Base-by-base conservation (phyloP, 176 grass and related monocot species). In the Musa beccarii region DNA sequence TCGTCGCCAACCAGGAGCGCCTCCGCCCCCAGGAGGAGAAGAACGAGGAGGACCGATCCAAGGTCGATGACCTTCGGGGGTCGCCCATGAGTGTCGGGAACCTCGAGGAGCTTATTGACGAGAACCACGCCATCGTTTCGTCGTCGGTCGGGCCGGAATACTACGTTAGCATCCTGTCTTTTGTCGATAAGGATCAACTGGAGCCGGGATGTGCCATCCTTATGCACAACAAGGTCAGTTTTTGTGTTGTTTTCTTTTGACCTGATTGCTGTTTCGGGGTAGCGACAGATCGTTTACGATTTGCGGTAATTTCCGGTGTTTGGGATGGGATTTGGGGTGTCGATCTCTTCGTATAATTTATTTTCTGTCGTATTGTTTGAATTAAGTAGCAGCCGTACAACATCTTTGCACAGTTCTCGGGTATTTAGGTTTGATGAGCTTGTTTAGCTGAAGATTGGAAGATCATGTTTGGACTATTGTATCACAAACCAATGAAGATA, bases 151-250 rank as follows among this genome's bases (percentile, higher is more conserved):
- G 63, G 63, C 63, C 63, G 22, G 63, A 66, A 22, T 66, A 66
- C 63, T 66, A 66, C 63, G 63, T 66, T 10, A 66, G 63, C 22
- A 66, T 66, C 11, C 63, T 66, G 20, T 66, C 63, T 11, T 66
- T 71, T 52, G 69, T 71, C 49, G 69, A 71, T 21, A 71, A 71
- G 69, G 69, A 71, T 20, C 69, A 71, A 29, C 15, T 71, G 69
- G 69, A 71, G 17, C 69, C 69, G 8, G 69, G 69, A 20, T 71
- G 69, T 71, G 69, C 69, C 49, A 71, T 71, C 49, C 69, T 71
- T 22, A 71, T 71, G 69, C 69, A 71, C 49, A 71, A 71, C 17
- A 71, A 71, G 69, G 69, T 71, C 19, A 71, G 26, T 70, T n/a
- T 19, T 10, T 43, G 34, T 43, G 34, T 43, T 43, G 34, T 43